Base-by-base conservation (phyloP, 495 filamentous ascomycete genomes). In the Apiosordaria backusii region DNA sequence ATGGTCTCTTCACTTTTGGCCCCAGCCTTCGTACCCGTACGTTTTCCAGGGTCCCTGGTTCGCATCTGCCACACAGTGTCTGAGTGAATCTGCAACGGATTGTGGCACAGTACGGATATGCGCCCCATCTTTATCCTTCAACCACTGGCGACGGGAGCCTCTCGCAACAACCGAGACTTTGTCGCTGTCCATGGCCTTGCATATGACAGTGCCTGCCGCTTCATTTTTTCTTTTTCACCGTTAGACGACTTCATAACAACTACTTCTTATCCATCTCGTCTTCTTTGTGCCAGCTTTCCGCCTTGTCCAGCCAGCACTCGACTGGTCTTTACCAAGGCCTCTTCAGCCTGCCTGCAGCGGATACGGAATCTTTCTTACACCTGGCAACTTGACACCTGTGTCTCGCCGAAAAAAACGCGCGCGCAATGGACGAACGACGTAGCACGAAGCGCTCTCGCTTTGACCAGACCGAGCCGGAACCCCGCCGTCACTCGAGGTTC, bases 361-460 rank as follows among this genome's bases (percentile, higher is more conserved):
- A 40, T 1, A 18, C 23, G 19, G 58, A 50, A 53, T 18, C 26
- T 35, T 26, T n/a, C 2, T 35, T 57, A 25, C 13, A 10, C 45
- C 16, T 68, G 10, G n/a, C 62, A 26, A 64, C 52, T 22, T 23
- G 22, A 40, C 10, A 9, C 23, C 23, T 15, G 35, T 22, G 35
- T 5, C 18, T 64, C 27, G 23, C 59, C 3, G 2, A 26, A 18
- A 25, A 62, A 45, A 21, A 50, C 24, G 26, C 25, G 4, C 50
- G 61, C 54, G 69, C 64, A 18, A 96, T 96, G 92, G 87, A 89
- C 65, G 89, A 92, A 70, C 84, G 87, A 74, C 89, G 90, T 63
- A 80, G 79, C 67, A 79, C 84, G 13, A 96, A 95, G 82, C 89
- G 93, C 59, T 97, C 93, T 58, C 92, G 93, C 70, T 97, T 97